phyloP scores from a whole-genome alignment of 2,329 filamentous ascomycete species.

The Arachnopeziza araneosa region DNA sequence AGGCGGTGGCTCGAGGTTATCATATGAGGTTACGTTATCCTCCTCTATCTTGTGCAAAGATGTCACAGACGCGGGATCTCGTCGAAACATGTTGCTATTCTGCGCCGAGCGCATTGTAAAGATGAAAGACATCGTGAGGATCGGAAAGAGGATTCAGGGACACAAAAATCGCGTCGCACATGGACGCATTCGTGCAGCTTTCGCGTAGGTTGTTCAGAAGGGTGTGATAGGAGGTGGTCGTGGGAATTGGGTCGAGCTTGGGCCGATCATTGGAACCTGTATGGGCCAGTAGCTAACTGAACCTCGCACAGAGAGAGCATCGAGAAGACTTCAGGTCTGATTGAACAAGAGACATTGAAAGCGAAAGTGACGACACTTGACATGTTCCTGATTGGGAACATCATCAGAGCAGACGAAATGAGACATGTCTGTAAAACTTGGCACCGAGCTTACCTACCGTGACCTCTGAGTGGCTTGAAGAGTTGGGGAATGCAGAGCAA shows the following conservation, averaged over 20 bases:
- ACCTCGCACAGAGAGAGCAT: not conserved
- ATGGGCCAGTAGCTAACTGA: not conserved
- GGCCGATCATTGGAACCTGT: not conserved
- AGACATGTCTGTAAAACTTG: not conserved
- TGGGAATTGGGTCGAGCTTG: not conserved
- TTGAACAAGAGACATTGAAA: not conserved
- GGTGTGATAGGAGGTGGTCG: not conserved
- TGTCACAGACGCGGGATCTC: constrained; percentile 4
- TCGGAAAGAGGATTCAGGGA: not conserved
- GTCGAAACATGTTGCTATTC: constrained; percentile 9
- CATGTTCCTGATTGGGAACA: not conserved
- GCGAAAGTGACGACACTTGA: not conserved
- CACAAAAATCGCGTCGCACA: not conserved
- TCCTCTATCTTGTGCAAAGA: not conserved
- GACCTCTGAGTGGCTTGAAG: not conserved
- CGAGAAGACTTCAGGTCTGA: not conserved
- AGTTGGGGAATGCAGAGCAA: not conserved
- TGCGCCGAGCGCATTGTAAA: constrained; percentile 15
- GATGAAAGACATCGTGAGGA: constrained; percentile 17
- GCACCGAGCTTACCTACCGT: not conserved
- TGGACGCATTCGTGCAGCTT: not conserved
- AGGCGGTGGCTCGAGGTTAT: not conserved
- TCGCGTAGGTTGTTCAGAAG: not conserved
- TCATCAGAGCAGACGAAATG: not conserved
- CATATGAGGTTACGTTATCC: not conserved